Evolutionary conservation across 1,139 yeast species (phyloP), one percentile per base, ranked within the genome.

Genomic region (Barnettozyma hawaiiensis): DNA sequence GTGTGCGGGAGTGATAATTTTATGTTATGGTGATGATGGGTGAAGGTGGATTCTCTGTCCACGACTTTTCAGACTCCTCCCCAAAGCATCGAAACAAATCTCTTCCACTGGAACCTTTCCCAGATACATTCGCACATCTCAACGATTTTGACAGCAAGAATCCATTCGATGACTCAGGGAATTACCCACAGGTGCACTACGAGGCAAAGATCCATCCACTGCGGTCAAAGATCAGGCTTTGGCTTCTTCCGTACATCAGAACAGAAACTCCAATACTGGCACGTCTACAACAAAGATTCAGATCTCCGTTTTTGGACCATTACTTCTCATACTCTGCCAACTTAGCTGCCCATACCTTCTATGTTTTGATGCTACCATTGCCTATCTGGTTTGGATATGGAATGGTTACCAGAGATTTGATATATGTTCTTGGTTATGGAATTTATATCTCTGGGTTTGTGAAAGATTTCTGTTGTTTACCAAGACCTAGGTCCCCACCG

Each of bases 401-500:
- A 7, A 60, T 62, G 10, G 51, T 81, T 33, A 76, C 82, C 2
- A 70, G 95, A 45, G 90, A 85, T 54, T 67, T 89, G 54, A 83
- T 90, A 16, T 75, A 76, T 57, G 82, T 83, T 2, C 66, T 92
- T 27, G 97, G 96, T 0, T 69, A 84, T 43, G 97, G 98, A 2
- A 92, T 92, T 31, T 89, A 78, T 59, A 48, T 84, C 37, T 73
- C 85, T 2, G 97, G 97, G 3, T 73, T 70, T 47, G 63, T 85
- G 44, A 92, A 92, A 59, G 98, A 92, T 61, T 81, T 72, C 54
- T 70, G 89, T 55, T 92, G 97, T 61, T 69, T 92, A 42, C 98
- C 98, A 12, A 70, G 98, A 48, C 98, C 98, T 3, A 66, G 80
- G 47, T 83, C 95, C 3, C 98, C 98, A 2, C 98, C 98, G 0